These are phyloP conservation scores for Heliamphora pulchella DNA, from an alignment of 179 eudicot species.

Conservation along the genomic window DNA sequence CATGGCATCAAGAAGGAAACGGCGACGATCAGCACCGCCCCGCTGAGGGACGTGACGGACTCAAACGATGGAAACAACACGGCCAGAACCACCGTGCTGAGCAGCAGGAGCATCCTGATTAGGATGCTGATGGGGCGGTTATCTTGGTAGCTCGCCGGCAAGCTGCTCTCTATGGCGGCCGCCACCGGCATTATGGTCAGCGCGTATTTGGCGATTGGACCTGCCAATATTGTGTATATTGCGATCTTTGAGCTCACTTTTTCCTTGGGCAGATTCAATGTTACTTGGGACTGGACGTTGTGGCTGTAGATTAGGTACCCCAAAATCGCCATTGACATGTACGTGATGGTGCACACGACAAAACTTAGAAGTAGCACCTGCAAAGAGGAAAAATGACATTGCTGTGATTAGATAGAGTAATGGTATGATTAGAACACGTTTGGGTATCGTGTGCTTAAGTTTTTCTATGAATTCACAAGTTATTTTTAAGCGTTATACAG, in stretches of 20 bases:
- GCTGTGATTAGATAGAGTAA: too few relatives aligned
- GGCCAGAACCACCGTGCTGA: conserved; percentile 19
- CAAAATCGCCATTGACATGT: conserved; percentile 22
- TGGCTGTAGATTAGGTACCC: conserved; percentile 25
- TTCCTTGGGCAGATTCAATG: conserved; percentile 25
- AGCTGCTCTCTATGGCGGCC: conserved; percentile 15
- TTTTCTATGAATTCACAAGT: too few relatives aligned
- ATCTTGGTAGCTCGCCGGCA: conserved; percentile 16
- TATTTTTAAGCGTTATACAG: too few relatives aligned
- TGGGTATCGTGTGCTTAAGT: too few relatives aligned
- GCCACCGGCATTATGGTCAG: conserved; percentile 16
- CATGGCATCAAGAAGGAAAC: conserved; percentile 28
- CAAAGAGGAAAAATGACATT: background rate
- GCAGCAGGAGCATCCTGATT: conserved; percentile 18
- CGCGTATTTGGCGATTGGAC: conserved; percentile 23
- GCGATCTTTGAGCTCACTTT: conserved; percentile 26
- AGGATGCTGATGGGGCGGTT: background rate
- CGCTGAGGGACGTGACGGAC: conserved; percentile 20
- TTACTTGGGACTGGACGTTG: conserved; percentile 22
- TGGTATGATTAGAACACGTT: too few relatives aligned
- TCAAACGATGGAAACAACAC: conserved; percentile 21
- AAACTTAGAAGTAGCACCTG: conserved; percentile 26
- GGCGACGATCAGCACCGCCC: conserved; percentile 12
- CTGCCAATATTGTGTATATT: conserved; percentile 24
- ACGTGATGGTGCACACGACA: conserved; percentile 18